Evolutionary conservation across 768 basidiomycete species (phyloP).

Genomic region (Hypsizygus marmoreus): DNA sequence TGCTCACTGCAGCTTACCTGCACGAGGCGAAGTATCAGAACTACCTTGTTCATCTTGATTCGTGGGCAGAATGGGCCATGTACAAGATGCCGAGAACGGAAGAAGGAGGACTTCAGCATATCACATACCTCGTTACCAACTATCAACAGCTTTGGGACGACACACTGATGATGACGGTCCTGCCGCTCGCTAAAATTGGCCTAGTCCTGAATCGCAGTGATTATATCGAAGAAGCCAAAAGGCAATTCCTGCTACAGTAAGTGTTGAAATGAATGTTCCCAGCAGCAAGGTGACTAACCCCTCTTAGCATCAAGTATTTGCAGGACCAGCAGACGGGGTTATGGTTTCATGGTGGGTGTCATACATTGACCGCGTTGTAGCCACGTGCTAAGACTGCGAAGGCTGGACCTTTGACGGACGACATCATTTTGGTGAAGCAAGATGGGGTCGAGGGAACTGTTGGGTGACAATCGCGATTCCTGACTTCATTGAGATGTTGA

Average conservation of each 20-base stretch:
- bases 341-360: conserved; percentile 47
- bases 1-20: conserved; percentile 47
- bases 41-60: conserved; percentile 40
- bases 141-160: conserved; percentile 57
- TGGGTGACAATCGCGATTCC: conserved; percentile 51
- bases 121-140: conserved; percentile 43
- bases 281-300: background rate
- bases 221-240: conserved; percentile 57
- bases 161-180: conserved; percentile 58
- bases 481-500: conserved; percentile 49
- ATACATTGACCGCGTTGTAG: background rate
- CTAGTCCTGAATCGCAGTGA: conserved; percentile 48
- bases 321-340: conserved; percentile 45
- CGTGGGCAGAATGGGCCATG: conserved; percentile 57
- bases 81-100: conserved; percentile 47
- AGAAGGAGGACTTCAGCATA: conserved; percentile 50
- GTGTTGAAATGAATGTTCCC: conserved; percentile 13
- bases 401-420: conserved; percentile 49
- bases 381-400: conserved; percentile 11
- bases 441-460: conserved; percentile 59
- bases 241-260: conserved; percentile 51
- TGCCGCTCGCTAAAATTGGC: conserved; percentile 59
- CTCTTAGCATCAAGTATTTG: conserved; percentile 43
- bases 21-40: conserved; percentile 36
- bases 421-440: conserved; percentile 47